These are phyloP conservation scores for Neonectria ditissima DNA, from an alignment of 2,329 filamentous ascomycete species.

Conservation along the genomic window DNA sequence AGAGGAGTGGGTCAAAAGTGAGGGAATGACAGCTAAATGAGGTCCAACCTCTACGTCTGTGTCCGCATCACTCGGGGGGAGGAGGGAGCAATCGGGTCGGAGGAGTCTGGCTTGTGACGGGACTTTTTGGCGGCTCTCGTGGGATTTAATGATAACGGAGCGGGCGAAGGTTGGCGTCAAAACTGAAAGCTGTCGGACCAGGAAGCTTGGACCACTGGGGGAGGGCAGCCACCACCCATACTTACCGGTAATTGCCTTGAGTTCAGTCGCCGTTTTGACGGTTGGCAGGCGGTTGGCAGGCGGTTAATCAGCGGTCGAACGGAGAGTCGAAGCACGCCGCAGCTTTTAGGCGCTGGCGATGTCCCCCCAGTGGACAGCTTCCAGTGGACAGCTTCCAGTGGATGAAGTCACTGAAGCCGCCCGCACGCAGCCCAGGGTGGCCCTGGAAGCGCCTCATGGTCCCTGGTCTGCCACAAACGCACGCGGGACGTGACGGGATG, in stretches of 20 bases:
- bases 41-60: slow-evolving; percentile 39
- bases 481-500: slow-evolving; percentile 8
- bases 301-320: slow-evolving; percentile 29
- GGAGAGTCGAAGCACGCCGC: slow-evolving; percentile 1
- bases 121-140: slow-evolving; percentile 38
- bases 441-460: slow-evolving; percentile 10
- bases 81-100: slow-evolving; percentile 21
- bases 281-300: slow-evolving; percentile 25
- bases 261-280: slow-evolving; percentile 29
- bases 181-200: slow-evolving; percentile 31
- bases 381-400: slow-evolving; percentile 36
- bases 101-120: slow-evolving; percentile 33
- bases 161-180: slow-evolving; percentile 44
- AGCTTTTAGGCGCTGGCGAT: slow-evolving; percentile 5
- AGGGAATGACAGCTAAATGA: slow-evolving; percentile 32
- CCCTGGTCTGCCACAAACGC: slow-evolving; percentile 9
- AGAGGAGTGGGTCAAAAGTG: slow-evolving; percentile 21
- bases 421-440: slow-evolving; percentile 18
- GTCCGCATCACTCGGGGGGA: slow-evolving; percentile 40
- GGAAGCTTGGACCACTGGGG: slow-evolving; percentile 43
- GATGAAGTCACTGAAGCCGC: slow-evolving; percentile 42
- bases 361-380: slow-evolving; percentile 30
- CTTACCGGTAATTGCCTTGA: slow-evolving; percentile 31
- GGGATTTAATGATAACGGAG: slow-evolving; percentile 42
- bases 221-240: slow-evolving; percentile 11